These are phyloP conservation scores for Yarrowia deformans DNA, from an alignment of 805 yeast species.

Conservation along the genomic window DNA sequence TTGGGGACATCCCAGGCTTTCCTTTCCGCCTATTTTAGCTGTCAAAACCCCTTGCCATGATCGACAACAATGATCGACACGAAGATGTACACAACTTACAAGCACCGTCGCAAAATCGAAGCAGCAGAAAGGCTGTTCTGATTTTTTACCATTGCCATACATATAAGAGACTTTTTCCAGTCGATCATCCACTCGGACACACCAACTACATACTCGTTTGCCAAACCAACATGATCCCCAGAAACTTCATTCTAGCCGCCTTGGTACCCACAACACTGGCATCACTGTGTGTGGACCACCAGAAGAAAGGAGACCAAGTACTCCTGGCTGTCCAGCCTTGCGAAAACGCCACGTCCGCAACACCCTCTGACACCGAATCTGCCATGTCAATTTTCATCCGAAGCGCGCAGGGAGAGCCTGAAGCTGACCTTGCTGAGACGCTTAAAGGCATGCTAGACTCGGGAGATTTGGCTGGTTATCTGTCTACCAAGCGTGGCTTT, in stretches of 20 bases:
- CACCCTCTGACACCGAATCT: conserved; percentile 13
- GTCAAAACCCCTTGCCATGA: conserved; percentile 22
- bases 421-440: conserved; percentile 20
- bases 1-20: not conserved
- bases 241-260: not conserved
- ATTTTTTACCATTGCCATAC: conserved; percentile 8
- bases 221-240: conserved; percentile 5
- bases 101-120: conserved; percentile 23
- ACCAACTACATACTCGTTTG: not conserved
- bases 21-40: not conserved
- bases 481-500: conserved; percentile 13
- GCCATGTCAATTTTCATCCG: conserved; percentile 23
- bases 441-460: conserved; percentile 20
- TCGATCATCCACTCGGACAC: not conserved
- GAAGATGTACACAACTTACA: conserved; percentile 16
- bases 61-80: conserved; percentile 16
- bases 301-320: not conserved
- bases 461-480: conserved; percentile 4
- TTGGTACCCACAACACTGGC: conserved; percentile 7
- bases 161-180: conserved; percentile 26
- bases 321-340: conserved; percentile 29
- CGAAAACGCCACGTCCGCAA: not conserved
- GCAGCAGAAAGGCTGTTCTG: not conserved
- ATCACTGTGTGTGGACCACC: conserved; percentile 24
- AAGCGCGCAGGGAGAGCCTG: conserved; percentile 12